Conservation (phyloP, 495 filamentous ascomycete genomes). For the Tuber indicum region DNA sequence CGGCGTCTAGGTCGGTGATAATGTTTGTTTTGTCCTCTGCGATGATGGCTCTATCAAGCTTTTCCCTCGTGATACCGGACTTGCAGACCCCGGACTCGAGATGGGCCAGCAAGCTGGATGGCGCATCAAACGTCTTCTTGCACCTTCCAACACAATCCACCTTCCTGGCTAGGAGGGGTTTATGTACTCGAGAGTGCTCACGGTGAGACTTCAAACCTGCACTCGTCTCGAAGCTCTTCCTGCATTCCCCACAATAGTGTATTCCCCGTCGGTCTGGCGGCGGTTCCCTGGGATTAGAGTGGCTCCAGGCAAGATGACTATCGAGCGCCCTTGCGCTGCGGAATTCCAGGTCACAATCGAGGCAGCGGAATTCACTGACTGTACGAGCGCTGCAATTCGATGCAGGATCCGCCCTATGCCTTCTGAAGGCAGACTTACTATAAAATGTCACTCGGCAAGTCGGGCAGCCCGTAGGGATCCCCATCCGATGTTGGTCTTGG, state of each 20-base stretch:
- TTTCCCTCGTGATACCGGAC: conserved; percentile 22
- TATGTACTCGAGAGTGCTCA: conserved; percentile 7
- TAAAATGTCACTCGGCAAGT: background rate
- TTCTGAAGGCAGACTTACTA: background rate
- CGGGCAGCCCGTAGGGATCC: background rate
- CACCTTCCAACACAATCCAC: conserved; percentile 22
- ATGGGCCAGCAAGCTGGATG: conserved; percentile 25
- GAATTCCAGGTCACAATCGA: conserved; percentile 25
- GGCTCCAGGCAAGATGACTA: conserved; percentile 2
- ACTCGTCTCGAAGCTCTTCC: conserved; percentile 9
- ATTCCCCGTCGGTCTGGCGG: conserved; percentile 1
- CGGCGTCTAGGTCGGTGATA: conserved; percentile 22
- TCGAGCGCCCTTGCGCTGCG: background rate
- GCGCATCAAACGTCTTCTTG: conserved; percentile 9
- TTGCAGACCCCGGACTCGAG: conserved; percentile 25
- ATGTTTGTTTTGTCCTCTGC: conserved; percentile 23
- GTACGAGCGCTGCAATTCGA: background rate
- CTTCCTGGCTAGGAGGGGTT: conserved; percentile 7
- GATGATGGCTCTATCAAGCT: conserved; percentile 32
- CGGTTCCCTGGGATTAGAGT: conserved; percentile 16
- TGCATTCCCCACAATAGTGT: conserved; percentile 12
- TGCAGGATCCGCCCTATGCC: background rate
- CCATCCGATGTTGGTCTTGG: background rate
- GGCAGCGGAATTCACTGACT: conserved; percentile 16
- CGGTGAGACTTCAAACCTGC: conserved; percentile 4